Base-by-base conservation (phyloP, 306 rosid genomes). In the Malus sieversii region DNA sequence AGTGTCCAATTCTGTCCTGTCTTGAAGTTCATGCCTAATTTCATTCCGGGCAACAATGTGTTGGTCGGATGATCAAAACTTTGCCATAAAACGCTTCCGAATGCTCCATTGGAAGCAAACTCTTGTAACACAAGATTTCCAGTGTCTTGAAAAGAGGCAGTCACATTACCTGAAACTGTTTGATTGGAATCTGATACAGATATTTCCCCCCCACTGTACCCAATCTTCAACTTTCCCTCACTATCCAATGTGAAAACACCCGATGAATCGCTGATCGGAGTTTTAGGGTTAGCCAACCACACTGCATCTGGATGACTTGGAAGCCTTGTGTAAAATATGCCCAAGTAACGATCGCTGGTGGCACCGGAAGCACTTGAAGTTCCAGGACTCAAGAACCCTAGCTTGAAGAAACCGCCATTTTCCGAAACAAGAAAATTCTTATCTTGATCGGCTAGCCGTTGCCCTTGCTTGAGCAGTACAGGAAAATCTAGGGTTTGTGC, bases 351-450 rank as follows among this genome's bases (percentile, higher is more conserved):
- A 19, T 63, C 5, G 4, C 66, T 71, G 2, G 81, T 40, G 23
- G 11, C 30, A 11, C 71, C 72, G 22, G 62, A 61, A n/a, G 9
- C 5, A 42, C 77, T 75, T 48, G 76, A 23, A 62, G 63, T 52
- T 13, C 77, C 80, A 20, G 80, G 80, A 45, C 69, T 72, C 68
- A 64, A 64, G 77, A 76, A 81, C 29, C 84, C 77, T 48, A 81
- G 20, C 52, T 81, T 70, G 57, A 53, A 71, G 35, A 62, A 8
- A 13, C 73, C 73, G 19, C 77, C 77, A 66, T 70, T 45, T 22
- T 60, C 42, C 20, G 84, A 81, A 65, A 65, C 55, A 11, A 76
- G 62, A 30, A 32, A 53, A 44, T 65, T 70, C 7, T 19, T 30
- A 16, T 12, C 29, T 19, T 6, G 35, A 16, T 70, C 64, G 4